Percentiles rank a stretch among this genome's conserved stretches.
Evolutionary conservation across 192 early-diverging fungal genomes (phyloP).

Genomic region (Backusella tuberculispora): DNA sequence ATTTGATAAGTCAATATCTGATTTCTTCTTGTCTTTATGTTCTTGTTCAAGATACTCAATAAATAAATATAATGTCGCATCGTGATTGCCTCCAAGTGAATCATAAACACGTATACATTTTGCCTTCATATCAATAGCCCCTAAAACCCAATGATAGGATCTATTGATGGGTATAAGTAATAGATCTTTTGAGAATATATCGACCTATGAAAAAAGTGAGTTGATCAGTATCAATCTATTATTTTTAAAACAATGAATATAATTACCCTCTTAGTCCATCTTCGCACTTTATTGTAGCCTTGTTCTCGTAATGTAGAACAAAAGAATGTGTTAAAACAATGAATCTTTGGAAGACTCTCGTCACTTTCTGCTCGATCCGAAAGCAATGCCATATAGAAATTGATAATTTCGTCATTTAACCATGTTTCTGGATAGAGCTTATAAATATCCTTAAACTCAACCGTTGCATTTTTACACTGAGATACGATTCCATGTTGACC

Average conservation of each 20-base stretch:
- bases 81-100: slow-evolving; percentile 72
- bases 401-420: slow-evolving; percentile 97
- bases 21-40: slow-evolving; percentile 70
- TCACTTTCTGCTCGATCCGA: slow-evolving; percentile 60
- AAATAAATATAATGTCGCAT: slow-evolving; percentile 57
- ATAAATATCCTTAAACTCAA: slow-evolving; percentile 57
- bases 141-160: slow-evolving; percentile 50
- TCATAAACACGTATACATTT: slow-evolving; percentile 84
- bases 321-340: slow-evolving; percentile 94
- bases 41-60: slow-evolving; percentile 75
- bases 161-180: slow-evolving; percentile 86
- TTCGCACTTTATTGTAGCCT: slow-evolving; percentile 73
- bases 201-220: slow-evolving; percentile 43
- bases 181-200: slow-evolving; percentile 78
- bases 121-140: slow-evolving; percentile 48
- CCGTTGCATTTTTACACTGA: slow-evolving; percentile 29
- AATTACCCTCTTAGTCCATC: slow-evolving; percentile 78
- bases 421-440: slow-evolving; percentile 77
- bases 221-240: background rate
- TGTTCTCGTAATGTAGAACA: slow-evolving; percentile 68
- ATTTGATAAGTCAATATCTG: slow-evolving; percentile 57
- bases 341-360: slow-evolving; percentile 61
- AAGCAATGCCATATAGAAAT: slow-evolving; percentile 87
- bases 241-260: no score
- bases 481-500: background rate